Base-by-base conservation (phyloP, 2,329 filamentous ascomycete species). In the Aspergillus sojae region DNA sequence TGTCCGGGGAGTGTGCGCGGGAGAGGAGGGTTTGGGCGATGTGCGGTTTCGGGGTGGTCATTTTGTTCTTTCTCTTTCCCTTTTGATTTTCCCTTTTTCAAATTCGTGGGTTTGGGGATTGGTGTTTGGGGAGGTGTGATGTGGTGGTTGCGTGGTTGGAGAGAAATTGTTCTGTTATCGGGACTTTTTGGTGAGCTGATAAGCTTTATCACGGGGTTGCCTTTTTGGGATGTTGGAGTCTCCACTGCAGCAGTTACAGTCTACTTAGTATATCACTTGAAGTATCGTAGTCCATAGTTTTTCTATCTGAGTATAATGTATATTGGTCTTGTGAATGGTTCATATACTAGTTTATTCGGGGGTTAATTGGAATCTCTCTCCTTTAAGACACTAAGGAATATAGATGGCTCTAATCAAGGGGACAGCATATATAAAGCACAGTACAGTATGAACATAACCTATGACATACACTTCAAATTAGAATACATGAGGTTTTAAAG, bases 1-100 rank as follows among this genome's bases (percentile, higher is more conserved):
- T 89, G 67, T 90, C 85, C 30, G 92, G 89, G 2, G 91, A 90
- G 79, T 97, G 93, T 11, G 92, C 93, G 71, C 91, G 89, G 6
- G 85, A 79, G 59, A 98, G 89, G 57, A 97, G 88, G 9, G 84
- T 80, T 67, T 88, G 84, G 0, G 87, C 88, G 11, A 86, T 78
- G 68, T 83, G 75, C 5, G 75, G 54, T 65, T 72, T 73, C 62
- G 73, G 60, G 54, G 68, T 58, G 28, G 71, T 60, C 69, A 73
- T 74, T 55, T 56, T 66, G 28, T 19, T 34, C 26, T 28, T 50
- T 19, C 3, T 28, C 16, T 7, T 52, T 32, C 5, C 34, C 4
- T 2, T 23, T 23, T 23, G 23, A 23, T 23, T 52, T 60, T 60
- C 4, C 2, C 32, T 41, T 48, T 30, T 54, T n/a, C 41, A 50